A percentile compares a stretch with the other conserved stretches of the same genome.
Evolutionary conservation across 2,329 filamentous ascomycete genomes (phyloP).

Genomic region (Trichoderma sp.): DNA sequence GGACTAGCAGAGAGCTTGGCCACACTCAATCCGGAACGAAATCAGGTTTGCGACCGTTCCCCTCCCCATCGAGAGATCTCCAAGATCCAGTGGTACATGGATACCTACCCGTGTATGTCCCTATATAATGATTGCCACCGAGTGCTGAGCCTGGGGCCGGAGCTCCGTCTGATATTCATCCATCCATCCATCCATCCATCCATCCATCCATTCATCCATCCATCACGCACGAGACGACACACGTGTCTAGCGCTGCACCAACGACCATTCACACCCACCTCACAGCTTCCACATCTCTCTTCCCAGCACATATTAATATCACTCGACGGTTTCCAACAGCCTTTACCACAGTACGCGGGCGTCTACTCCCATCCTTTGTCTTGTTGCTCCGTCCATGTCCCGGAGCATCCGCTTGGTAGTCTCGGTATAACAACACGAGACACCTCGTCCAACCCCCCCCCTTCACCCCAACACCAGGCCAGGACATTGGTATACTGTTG

Average conservation of each 20-base stretch:
- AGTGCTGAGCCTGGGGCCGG: no score
- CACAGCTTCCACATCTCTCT: not conserved
- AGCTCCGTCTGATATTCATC: not conserved
- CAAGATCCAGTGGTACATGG: no score
- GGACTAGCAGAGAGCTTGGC: no score
- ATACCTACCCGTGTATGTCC: no score
- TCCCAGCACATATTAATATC: not conserved
- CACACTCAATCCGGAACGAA: no score
- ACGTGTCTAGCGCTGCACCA: constrained; percentile 12
- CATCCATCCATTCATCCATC: no score
- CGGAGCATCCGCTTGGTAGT: not conserved
- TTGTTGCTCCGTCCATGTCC: not conserved
- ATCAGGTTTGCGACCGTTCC: no score
- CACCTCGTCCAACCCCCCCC: no score
- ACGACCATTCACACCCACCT: not conserved
- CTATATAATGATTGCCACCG: not conserved
- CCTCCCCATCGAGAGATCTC: no score
- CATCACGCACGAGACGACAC: constrained; percentile 8
- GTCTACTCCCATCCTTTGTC: not conserved
- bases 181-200: no score
- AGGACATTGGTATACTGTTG: not conserved
- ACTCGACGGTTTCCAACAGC: not conserved
- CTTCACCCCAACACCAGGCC: no score
- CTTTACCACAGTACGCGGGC: not conserved
- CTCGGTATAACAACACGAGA: not conserved